A percentile compares a stretch with the other conserved stretches of the same genome.
Conservation (phyloP, 2,329 filamentous ascomycete genomes). For the Lecanicillium sp. region DNA sequence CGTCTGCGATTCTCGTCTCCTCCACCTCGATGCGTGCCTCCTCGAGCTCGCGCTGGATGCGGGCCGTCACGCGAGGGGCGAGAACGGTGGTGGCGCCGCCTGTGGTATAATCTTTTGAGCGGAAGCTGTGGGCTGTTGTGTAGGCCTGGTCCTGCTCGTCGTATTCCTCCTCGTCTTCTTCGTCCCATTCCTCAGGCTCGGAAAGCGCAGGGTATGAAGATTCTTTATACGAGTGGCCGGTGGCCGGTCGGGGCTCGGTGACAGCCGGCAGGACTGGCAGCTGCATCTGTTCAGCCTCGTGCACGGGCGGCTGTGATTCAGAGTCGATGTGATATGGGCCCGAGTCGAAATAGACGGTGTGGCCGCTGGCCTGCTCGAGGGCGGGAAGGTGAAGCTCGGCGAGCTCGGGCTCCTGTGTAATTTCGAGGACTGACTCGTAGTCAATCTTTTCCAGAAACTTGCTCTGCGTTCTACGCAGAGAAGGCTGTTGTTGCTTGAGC, state of each 20-base stretch:
- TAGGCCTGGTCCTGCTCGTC: constrained; percentile 61
- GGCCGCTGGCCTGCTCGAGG: constrained; percentile 17
- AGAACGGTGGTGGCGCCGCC: constrained; percentile 53
- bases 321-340: constrained; percentile 22
- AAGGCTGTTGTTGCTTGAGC: constrained; percentile 38
- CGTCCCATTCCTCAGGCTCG: constrained; percentile 65
- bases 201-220: constrained; percentile 24
- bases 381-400: constrained; percentile 4
- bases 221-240: constrained; percentile 6
- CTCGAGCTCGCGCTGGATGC: constrained; percentile 67
- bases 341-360: constrained; percentile 24
- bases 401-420: constrained; percentile 15
- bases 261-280: neutral
- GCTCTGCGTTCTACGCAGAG: constrained; percentile 40
- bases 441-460: constrained; percentile 26
- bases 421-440: constrained; percentile 11
- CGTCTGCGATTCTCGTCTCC: constrained; percentile 61
- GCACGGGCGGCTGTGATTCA: constrained; percentile 17
- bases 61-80: constrained; percentile 64
- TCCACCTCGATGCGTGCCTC: constrained; percentile 60
- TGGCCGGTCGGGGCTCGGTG: constrained; percentile 2
- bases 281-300: neutral
- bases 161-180: constrained; percentile 66
- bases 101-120: constrained; percentile 59
- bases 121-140: constrained; percentile 68